A percentile compares a stretch with the other conserved stretches of the same genome.
Conservation (phyloP, 2,329 filamentous ascomycete species). For the Cytospora piceicola region DNA sequence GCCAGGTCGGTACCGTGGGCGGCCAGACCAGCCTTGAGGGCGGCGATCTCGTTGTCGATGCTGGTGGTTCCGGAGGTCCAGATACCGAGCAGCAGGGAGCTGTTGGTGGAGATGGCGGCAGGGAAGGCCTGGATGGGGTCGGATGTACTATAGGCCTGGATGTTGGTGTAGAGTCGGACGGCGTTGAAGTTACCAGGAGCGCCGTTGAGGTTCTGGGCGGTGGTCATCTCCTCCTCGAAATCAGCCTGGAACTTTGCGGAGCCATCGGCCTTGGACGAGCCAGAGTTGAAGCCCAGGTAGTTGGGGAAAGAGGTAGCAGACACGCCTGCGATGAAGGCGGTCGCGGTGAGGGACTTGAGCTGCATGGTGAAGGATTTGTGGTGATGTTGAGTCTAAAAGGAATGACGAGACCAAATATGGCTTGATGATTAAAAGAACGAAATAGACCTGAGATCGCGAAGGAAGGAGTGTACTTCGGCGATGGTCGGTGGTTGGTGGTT, state of each 20-base stretch:
- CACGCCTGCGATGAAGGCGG: conserved; percentile 24
- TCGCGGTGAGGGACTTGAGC: conserved; percentile 19
- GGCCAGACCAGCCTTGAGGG: conserved; percentile 69
- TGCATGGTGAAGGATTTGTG: conserved; percentile 17
- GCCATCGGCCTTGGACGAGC: conserved; percentile 63
- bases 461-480: conserved; percentile 24
- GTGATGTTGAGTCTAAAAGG: conserved; percentile 13
- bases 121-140: conserved; percentile 74
- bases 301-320: conserved; percentile 36
- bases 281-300: conserved; percentile 75
- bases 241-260: conserved; percentile 63
- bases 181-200: conserved; percentile 67
- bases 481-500: conserved; percentile 10
- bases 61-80: conserved; percentile 73
- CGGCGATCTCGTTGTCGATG: conserved; percentile 74
- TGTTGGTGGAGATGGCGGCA: conserved; percentile 81
- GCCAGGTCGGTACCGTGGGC: conserved; percentile 70
- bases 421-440: conserved; percentile 3
- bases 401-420: not conserved
- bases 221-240: conserved; percentile 72
- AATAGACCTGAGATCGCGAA: conserved; percentile 15
- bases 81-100: conserved; percentile 77
- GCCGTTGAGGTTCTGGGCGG: conserved; percentile 65
- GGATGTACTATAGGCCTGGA: conserved; percentile 68
- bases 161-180: conserved; percentile 76